These are phyloP conservation scores for Helichrysum umbraculigerum DNA, from an alignment of 129 eudicot genomes.

Conservation along the genomic window DNA sequence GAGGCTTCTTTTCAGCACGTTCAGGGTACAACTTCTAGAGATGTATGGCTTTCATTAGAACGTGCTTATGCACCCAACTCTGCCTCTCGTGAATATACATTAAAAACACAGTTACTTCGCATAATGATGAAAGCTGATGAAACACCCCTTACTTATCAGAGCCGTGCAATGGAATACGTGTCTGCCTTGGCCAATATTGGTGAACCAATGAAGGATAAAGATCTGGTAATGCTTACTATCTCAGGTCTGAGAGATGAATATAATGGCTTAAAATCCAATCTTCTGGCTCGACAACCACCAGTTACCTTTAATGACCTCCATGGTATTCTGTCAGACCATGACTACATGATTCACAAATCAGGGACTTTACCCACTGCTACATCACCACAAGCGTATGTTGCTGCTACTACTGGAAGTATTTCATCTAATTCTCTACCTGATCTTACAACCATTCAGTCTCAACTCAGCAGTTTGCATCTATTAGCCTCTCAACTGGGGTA, in stretches of 20 bases:
- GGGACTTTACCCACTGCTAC: not conserved
- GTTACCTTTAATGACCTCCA: not conserved
- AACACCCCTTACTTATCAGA: not conserved
- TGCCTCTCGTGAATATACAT: not conserved
- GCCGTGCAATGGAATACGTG: not conserved
- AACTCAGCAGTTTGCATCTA: too few relatives aligned
- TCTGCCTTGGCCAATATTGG: not conserved
- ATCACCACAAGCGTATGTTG: not conserved
- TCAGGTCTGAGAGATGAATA: not conserved
- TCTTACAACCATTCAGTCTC: too few relatives aligned
- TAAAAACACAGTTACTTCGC: not conserved
- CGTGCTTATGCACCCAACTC: not conserved
- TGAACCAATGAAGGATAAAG: not conserved
- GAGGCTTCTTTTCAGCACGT: not conserved
- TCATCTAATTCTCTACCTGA: too few relatives aligned
- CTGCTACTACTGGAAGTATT: too few relatives aligned
- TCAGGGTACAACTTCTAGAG: not conserved
- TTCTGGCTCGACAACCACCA: not conserved
- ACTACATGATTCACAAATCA: not conserved
- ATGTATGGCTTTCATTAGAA: not conserved
- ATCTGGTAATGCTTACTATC: not conserved
- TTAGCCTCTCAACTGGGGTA: too few relatives aligned
- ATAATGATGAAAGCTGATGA: not conserved
- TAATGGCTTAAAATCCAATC: not conserved
- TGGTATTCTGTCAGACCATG: not conserved